Conservation (phyloP, 805 yeast species). For the Candida nanaspora region DNA sequence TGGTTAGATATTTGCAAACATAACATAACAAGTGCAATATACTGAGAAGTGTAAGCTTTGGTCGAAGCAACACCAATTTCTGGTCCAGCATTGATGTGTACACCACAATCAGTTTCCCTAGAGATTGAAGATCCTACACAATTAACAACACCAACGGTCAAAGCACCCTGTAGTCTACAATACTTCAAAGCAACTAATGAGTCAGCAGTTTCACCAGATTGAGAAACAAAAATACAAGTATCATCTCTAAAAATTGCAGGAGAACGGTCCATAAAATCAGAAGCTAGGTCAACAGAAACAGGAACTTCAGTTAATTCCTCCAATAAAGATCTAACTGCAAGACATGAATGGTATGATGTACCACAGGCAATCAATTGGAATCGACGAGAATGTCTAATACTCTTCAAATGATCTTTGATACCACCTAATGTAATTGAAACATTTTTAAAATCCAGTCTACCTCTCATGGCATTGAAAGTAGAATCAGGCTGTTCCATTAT, state of each 20-base stretch:
- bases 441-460: slow-evolving; percentile 89
- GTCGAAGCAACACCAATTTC: slow-evolving; percentile 99
- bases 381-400: slow-evolving; percentile 90
- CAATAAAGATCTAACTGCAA: slow-evolving; percentile 92
- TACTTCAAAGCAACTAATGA: slow-evolving; percentile 91
- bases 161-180: slow-evolving; percentile 94
- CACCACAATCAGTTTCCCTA: slow-evolving; percentile 98
- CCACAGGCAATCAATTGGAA: slow-evolving; percentile 99
- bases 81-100: slow-evolving; percentile 98
- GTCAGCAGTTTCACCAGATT: slow-evolving; percentile 99
- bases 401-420: slow-evolving; percentile 71
- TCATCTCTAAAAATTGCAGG: slow-evolving; percentile 99
- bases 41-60: slow-evolving; percentile 97
- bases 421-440: slow-evolving; percentile 83
- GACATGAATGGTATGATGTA: slow-evolving; percentile 96
- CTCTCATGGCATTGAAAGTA: slow-evolving; percentile 97
- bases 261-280: slow-evolving; percentile 88
- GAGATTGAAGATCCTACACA: slow-evolving; percentile 96
- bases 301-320: slow-evolving; percentile 97
- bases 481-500: slow-evolving; percentile 98
- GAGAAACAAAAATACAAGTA: slow-evolving; percentile 95
- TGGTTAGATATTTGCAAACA: slow-evolving; percentile 94
- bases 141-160: slow-evolving; percentile 96
- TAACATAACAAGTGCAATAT: slow-evolving; percentile 93
- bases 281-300: slow-evolving; percentile 85